These are phyloP conservation scores for Boletus subcaerulescens DNA, from an alignment of 768 basidiomycete species.

Conservation along the genomic window DNA sequence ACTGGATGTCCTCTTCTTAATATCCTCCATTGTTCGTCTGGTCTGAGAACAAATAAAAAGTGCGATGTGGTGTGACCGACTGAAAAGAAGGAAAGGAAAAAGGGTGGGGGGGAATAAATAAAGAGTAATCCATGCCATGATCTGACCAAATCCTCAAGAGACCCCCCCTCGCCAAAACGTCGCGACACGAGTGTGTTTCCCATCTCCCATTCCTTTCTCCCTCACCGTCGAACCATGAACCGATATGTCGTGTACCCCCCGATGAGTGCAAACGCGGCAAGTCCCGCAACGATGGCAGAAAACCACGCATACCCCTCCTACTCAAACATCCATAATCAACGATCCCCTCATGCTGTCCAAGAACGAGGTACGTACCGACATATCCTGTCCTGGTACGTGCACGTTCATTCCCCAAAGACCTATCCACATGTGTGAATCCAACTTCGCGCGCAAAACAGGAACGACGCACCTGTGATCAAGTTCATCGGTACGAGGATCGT, in stretches of 20 bases:
- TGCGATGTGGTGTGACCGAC: too few relatives aligned
- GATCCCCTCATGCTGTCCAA: not conserved
- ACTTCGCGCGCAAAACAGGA: too few relatives aligned
- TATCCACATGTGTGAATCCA: too few relatives aligned
- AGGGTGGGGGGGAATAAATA: too few relatives aligned
- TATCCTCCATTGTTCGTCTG: too few relatives aligned
- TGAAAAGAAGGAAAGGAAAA: too few relatives aligned
- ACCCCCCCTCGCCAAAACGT: too few relatives aligned
- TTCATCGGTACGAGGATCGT: slow-evolving; percentile 98
- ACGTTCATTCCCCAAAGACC: slow-evolving; percentile 99
- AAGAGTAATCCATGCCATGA: too few relatives aligned
- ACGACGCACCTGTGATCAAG: slow-evolving; percentile 74
- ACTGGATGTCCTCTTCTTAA: not conserved
- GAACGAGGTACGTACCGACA: slow-evolving; percentile 31
- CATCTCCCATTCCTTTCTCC: not conserved
- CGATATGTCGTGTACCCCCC: slow-evolving; percentile 79
- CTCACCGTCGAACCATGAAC: slow-evolving; percentile 58
- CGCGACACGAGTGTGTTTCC: too few relatives aligned
- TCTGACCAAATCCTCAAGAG: too few relatives aligned
- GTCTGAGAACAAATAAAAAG: too few relatives aligned
- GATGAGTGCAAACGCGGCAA: slow-evolving; percentile 77
- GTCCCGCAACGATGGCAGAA: slow-evolving; percentile 73
- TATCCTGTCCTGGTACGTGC: slow-evolving; percentile 84
- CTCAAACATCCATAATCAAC: not conserved
- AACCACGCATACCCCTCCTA: slow-evolving; percentile 75